Conservation (phyloP, 805 yeast species). For the Torulaspora quercuum region DNA sequence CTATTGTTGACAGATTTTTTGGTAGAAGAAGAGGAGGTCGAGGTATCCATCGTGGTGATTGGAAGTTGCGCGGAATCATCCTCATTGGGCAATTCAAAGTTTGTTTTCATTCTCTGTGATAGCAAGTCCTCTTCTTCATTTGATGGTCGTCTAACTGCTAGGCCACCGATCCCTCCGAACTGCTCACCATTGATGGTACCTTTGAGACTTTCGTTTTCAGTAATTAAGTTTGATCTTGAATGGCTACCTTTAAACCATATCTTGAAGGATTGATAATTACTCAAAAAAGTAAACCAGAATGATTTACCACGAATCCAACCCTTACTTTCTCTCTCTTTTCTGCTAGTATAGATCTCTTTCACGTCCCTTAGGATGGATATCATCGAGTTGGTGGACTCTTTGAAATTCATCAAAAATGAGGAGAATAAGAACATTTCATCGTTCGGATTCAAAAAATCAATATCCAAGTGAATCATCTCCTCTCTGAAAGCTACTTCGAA, state of each 20-base stretch:
- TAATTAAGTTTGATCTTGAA: conserved; percentile 15
- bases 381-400: conserved; percentile 38
- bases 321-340: conserved; percentile 35
- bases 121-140: conserved; percentile 30
- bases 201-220: conserved; percentile 39
- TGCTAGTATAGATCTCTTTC: conserved; percentile 30
- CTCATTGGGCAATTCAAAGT: conserved; percentile 2
- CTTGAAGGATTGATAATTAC: conserved; percentile 35
- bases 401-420: conserved; percentile 47
- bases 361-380: conserved; percentile 35
- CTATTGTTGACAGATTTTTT: not conserved
- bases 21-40: not conserved
- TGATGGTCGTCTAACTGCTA: conserved; percentile 28
- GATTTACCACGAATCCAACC: conserved; percentile 39
- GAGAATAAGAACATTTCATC: conserved; percentile 50
- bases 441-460: conserved; percentile 41
- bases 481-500: conserved; percentile 38
- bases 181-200: conserved; percentile 27
- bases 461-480: conserved; percentile 34
- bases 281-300: conserved; percentile 45
- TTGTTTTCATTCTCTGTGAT: conserved; percentile 19
- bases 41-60: conserved; percentile 6
- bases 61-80: conserved; percentile 11
- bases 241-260: conserved; percentile 38
- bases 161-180: conserved; percentile 6